Base-by-base conservation (phyloP, 2,329 filamentous ascomycete genomes). In the Pseudocercospora fuligena region DNA sequence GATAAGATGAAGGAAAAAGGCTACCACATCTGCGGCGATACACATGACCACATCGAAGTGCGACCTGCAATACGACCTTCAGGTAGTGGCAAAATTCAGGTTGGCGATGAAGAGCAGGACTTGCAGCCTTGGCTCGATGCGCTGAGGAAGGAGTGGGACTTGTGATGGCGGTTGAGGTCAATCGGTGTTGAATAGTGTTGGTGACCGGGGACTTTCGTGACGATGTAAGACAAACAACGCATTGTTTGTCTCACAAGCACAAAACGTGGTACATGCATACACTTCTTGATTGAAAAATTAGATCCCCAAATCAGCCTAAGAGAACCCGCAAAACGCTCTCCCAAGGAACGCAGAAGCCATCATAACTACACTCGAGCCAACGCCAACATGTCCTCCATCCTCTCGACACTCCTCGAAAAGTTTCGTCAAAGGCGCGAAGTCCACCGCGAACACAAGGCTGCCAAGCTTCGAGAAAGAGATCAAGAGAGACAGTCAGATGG, bases 401-500 rank as follows among this genome's bases (percentile, higher is more conserved):
- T 58, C 56, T 9, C 3, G 9, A 21, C 56, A 11, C 49, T 60
- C 19, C 54, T 63, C n/a, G 56, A 49, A 7, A 21, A 21, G 5
- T 47, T 60, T 16, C 58, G 27, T n/a, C 21, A 60, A 6, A 63
- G 40, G 12, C 65, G 46, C 27, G 25, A 43, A 36, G 33, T 23
- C 16, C 64, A 51, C 23, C 57, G 53, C 19, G 54, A 56, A 3
- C 57, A 61, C 54, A 49, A 58, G 43, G 27, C 29, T 33, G 31
- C 36, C 12, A 63, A 63, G 31, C 46, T 43, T 0, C 53, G 53
- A 2, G 47, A 56, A 21, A 46, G 65, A 1, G 65, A 63, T 25
- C 56, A 61, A 23, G 65, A 66, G n/a, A 29, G 65, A 16, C 65
- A 63, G 46, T 61, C 40, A 9, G 47, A 62, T n/a, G 60, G 60